phyloP scores from a whole-genome alignment of 1,284 basidiomycete species.

The Phylloboletellus chloephorus region DNA sequence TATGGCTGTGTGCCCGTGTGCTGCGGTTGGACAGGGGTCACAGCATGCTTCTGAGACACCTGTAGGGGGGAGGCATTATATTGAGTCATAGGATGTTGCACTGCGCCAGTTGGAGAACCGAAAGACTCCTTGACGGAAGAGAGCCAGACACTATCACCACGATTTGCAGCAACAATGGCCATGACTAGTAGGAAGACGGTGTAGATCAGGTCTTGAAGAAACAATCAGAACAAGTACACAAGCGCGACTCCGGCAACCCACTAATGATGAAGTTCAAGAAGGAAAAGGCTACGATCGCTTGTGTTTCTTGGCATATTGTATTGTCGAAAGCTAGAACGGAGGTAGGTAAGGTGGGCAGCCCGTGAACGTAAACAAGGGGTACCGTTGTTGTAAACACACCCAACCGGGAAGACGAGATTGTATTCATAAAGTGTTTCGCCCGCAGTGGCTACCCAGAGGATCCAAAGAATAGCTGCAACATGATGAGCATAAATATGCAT shows the following conservation, averaged over 20 bases:
- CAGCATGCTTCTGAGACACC: neutral
- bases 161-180: conserved; percentile 33
- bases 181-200: conserved; percentile 33
- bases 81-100: conserved; percentile 21
- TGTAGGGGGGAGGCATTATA: conserved; percentile 9
- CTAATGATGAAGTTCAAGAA: conserved; percentile 49
- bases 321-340: conserved; percentile 4
- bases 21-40: conserved; percentile 5
- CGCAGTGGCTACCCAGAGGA: conserved; percentile 53
- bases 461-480: conserved; percentile 44
- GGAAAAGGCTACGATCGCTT: conserved; percentile 47
- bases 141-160: conserved; percentile 42
- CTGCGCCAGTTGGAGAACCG: conserved; percentile 13
- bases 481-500: neutral
- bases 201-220: conserved; percentile 40
- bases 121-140: conserved; percentile 39
- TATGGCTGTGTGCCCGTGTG: neutral
- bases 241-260: conserved; percentile 27
- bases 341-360: conserved; percentile 2
- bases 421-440: conserved; percentile 33
- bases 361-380: neutral
- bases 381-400: conserved; percentile 22
- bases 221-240: neutral
- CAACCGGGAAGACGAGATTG: conserved; percentile 18
- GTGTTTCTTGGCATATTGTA: conserved; percentile 39